Conservation (phyloP, 2,329 filamentous ascomycete species). For the Pyricularia sp. region DNA sequence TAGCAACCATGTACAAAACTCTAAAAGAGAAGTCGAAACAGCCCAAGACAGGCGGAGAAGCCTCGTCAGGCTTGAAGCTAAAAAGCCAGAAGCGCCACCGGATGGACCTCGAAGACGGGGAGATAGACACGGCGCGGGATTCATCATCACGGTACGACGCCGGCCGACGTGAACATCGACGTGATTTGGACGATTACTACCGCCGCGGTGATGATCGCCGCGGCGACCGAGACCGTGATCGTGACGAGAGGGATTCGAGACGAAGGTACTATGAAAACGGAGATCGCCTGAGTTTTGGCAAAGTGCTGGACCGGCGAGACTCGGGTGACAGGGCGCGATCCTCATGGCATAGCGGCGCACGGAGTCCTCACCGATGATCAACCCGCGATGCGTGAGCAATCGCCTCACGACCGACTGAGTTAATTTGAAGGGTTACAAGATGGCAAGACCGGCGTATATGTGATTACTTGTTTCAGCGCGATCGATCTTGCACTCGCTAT, state of each 20-base stretch:
- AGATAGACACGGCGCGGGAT: conserved; percentile 26
- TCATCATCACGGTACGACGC: conserved; percentile 20
- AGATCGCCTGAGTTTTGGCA: conserved; percentile 15
- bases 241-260: conserved; percentile 7
- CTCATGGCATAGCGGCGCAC: conserved; percentile 11
- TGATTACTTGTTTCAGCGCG: not conserved
- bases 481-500: not conserved
- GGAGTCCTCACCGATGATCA: not conserved
- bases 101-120: conserved; percentile 26
- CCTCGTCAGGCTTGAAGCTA: not conserved
- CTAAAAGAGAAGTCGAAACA: conserved; percentile 22
- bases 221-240: conserved; percentile 8
- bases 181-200: conserved; percentile 4
- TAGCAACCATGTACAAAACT: conserved; percentile 25
- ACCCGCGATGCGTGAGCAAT: not conserved
- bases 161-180: conserved; percentile 4
- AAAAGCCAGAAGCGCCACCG: conserved; percentile 8
- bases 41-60: conserved; percentile 14
- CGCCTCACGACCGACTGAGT: not conserved
- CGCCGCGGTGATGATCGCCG: conserved; percentile 15
- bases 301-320: conserved; percentile 11
- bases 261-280: conserved; percentile 9
- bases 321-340: conserved; percentile 7
- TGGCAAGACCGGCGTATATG: not conserved
- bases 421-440: not conserved